Evolutionary conservation across 2,329 filamentous ascomycete genomes (phyloP).

Genomic region (Monilinia fructicola): DNA sequence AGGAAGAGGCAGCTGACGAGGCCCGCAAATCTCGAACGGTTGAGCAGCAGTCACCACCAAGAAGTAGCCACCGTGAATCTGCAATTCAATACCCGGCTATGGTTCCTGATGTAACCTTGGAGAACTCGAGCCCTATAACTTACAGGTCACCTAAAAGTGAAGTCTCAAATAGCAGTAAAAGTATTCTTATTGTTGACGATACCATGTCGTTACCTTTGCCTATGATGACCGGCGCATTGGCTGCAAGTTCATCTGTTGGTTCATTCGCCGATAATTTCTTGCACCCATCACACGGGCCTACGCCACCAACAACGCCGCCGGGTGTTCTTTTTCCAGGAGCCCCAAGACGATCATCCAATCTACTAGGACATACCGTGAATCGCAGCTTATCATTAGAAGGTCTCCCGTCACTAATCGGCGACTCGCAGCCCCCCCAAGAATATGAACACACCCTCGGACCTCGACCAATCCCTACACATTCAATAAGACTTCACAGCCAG

Average conservation of each 20-base stretch:
- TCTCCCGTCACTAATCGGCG: conserved; percentile 35
- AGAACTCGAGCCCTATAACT: conserved; percentile 25
- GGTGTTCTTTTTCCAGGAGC: conserved; percentile 45
- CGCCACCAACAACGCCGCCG: conserved; percentile 62
- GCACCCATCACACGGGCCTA: conserved; percentile 52
- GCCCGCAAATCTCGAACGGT: conserved; percentile 28
- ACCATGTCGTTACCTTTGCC: conserved; percentile 48
- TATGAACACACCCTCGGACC: conserved; percentile 33
- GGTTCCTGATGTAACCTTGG: conserved; percentile 34
- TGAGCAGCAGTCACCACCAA: conserved; percentile 31
- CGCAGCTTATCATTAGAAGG: conserved; percentile 41
- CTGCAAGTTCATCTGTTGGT: conserved; percentile 50
- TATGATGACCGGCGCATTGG: conserved; percentile 48
- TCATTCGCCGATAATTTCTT: conserved; percentile 55
- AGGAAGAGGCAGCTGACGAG: conserved; percentile 53
- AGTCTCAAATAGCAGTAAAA: conserved; percentile 75
- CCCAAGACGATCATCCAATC: conserved; percentile 55
- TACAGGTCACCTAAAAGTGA: conserved; percentile 32
- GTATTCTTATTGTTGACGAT: conserved; percentile 73
- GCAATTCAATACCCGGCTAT: conserved; percentile 34
- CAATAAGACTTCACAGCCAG: conserved; percentile 29
- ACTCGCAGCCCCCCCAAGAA: conserved; percentile 32
- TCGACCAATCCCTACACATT: conserved; percentile 30
- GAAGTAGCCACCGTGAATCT: conserved; percentile 27
- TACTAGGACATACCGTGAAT: conserved; percentile 46